Conservation (phyloP, 1,284 basidiomycete genomes). For the Fistulinella cinereoalba region DNA sequence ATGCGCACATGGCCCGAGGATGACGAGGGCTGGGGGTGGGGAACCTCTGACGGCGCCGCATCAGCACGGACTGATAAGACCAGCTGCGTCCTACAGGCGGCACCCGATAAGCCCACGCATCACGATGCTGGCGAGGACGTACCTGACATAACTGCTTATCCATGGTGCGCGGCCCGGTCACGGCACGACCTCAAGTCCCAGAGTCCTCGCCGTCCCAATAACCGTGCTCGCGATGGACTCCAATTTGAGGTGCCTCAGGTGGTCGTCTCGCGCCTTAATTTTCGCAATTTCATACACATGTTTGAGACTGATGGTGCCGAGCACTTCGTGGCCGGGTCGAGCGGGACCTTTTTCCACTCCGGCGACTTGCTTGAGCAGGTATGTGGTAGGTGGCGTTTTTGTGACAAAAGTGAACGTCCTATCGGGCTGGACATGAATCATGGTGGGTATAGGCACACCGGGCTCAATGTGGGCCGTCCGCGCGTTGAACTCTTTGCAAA, state of each 20-base stretch:
- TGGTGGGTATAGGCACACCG: slow-evolving; percentile 85
- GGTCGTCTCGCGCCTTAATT: slow-evolving; percentile 90
- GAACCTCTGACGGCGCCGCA: slow-evolving; percentile 8
- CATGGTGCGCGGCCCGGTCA: slow-evolving; percentile 42
- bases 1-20: slow-evolving; percentile 12
- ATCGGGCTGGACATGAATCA: slow-evolving; percentile 93
- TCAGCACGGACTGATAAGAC: slow-evolving; percentile 26
- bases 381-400: slow-evolving; percentile 89
- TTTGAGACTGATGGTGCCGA: slow-evolving; percentile 89
- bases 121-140: slow-evolving; percentile 20
- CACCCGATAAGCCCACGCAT: slow-evolving; percentile 20
- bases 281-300: slow-evolving; percentile 99
- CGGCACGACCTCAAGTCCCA: slow-evolving; percentile 87
- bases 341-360: slow-evolving; percentile 89
- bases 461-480: slow-evolving; percentile 86
- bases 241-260: slow-evolving; percentile 78
- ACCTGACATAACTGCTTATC: slow-evolving; percentile 21
- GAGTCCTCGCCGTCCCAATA: slow-evolving; percentile 78
- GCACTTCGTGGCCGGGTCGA: slow-evolving; percentile 71
- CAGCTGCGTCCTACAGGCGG: slow-evolving; percentile 7
- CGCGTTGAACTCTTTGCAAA: slow-evolving; percentile 97
- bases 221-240: slow-evolving; percentile 88
- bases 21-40: slow-evolving; percentile 10
- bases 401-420: slow-evolving; percentile 92
- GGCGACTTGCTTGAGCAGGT: slow-evolving; percentile 90